Evolutionary conservation across 2,329 filamentous ascomycete species (phyloP).

Genomic region (Didymella arachidicola): DNA sequence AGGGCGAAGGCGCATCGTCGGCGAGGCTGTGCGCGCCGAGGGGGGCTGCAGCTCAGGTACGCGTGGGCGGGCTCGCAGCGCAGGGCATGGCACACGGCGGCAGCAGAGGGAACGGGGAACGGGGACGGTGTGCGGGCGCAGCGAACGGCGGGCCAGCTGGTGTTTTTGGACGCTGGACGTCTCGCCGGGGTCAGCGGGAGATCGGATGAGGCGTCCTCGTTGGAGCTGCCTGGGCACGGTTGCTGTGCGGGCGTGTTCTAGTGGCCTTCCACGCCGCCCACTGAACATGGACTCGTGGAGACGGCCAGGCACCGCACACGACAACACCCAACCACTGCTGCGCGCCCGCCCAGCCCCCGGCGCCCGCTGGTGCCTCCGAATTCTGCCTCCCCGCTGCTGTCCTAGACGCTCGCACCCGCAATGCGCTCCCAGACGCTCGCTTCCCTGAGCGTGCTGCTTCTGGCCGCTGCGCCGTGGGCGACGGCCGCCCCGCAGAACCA

Average conservation of each 20-base stretch:
- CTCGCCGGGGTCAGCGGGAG: slow-evolving; percentile 1
- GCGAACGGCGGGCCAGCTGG: not conserved
- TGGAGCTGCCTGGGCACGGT: not conserved
- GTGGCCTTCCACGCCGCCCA: not conserved
- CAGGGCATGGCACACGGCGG: slow-evolving; percentile 45
- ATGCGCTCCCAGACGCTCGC: slow-evolving; percentile 43
- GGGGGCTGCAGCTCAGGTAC: slow-evolving; percentile 47
- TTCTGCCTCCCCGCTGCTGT: not conserved
- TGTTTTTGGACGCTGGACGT: not conserved
- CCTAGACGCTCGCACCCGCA: slow-evolving; percentile 13
- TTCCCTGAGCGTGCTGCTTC: slow-evolving; percentile 42
- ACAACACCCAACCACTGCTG: not conserved
- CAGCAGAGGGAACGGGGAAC: slow-evolving; percentile 4
- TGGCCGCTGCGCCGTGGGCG: slow-evolving; percentile 35
- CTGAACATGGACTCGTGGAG: not conserved
- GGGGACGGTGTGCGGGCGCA: not conserved
- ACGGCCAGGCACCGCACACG: slow-evolving; percentile 3
- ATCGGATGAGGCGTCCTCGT: not conserved
- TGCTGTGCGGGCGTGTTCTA: slow-evolving; percentile 1
- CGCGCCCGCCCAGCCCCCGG: not conserved
- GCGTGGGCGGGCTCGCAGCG: slow-evolving; percentile 36
- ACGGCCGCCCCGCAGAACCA: slow-evolving; percentile 43
- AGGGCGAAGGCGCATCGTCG: slow-evolving; percentile 50
- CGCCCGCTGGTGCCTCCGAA: not conserved
- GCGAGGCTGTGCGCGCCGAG: slow-evolving; percentile 37